Evolutionary conservation across 352 stramenopile species (phyloP).

Genomic region (Globisporangium ultimum): DNA sequence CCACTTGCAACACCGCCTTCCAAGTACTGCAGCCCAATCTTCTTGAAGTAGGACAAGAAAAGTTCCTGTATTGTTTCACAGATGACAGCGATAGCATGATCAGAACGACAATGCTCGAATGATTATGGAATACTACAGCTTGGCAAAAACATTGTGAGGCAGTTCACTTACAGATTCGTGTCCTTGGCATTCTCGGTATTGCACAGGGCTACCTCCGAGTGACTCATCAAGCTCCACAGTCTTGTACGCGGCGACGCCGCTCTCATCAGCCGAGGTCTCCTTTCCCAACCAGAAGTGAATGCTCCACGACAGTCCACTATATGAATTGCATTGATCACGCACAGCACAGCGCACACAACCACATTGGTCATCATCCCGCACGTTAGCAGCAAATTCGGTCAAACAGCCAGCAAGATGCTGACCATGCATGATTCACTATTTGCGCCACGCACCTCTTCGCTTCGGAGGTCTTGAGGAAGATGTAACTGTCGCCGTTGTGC

Average conservation of each 20-base stretch:
- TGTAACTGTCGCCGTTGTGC: constrained; percentile 96
- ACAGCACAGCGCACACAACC: background rate
- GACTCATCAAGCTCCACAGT: constrained; percentile 95
- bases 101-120: too few species aligned
- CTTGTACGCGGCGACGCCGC: constrained; percentile 95
- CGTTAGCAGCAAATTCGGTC: background rate
- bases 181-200: constrained; percentile 89
- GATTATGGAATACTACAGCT: too few species aligned
- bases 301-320: constrained; percentile 76
- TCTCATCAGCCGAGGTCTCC: constrained; percentile 91
- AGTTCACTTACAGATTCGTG: constrained; percentile 49
- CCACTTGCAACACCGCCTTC: constrained; percentile 91
- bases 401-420: too few species aligned
- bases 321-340: too few species aligned
- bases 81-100: too few species aligned
- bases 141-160: too few species aligned
- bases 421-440: too few species aligned
- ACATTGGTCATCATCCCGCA: background rate
- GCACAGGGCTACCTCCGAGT: constrained; percentile 87
- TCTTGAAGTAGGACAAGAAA: constrained; percentile 95
- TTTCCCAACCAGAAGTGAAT: constrained; percentile 97
- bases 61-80: constrained; percentile 36
- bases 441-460: constrained; percentile 26
- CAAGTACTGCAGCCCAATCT: constrained; percentile 88
- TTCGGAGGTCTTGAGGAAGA: constrained; percentile 89